Evolutionary conservation across 148 eudicot species (phyloP).

Genomic region (Silene latifolia): DNA sequence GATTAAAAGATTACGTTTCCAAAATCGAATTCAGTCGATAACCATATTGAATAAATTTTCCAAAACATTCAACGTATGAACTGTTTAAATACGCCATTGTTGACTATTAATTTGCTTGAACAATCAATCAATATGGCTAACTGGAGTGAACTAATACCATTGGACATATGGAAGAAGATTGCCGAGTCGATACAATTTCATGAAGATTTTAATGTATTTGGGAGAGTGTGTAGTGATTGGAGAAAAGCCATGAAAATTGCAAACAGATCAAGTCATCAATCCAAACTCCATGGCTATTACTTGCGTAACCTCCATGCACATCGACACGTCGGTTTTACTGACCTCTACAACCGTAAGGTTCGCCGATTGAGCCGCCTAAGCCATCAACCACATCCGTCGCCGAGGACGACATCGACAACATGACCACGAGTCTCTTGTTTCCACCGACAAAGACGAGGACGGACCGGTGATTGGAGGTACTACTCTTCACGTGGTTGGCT

Average conservation of each 20-base stretch:
- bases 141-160: not conserved
- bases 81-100: too few relatives aligned
- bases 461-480: not conserved
- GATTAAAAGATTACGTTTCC: too few relatives aligned
- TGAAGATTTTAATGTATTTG: constrained; percentile 3
- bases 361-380: not conserved
- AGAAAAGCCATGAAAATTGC: constrained; percentile 1
- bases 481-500: constrained; percentile 7
- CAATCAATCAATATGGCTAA: not conserved
- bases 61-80: too few relatives aligned
- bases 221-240: not conserved
- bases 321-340: constrained; percentile 3
- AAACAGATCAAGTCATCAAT: not conserved
- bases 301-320: constrained; percentile 5
- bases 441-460: constrained; percentile 6
- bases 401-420: not conserved
- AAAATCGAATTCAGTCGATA: too few relatives aligned
- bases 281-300: constrained; percentile 9
- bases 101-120: too few relatives aligned
- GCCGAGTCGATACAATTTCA: not conserved
- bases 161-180: not conserved
- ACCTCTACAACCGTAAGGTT: not conserved
- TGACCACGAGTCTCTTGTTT: not conserved
- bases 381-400: not conserved
- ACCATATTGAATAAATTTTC: too few relatives aligned